Evolutionary conservation across 768 basidiomycete genomes (phyloP).

Genomic region (Tulasnella sp.): DNA sequence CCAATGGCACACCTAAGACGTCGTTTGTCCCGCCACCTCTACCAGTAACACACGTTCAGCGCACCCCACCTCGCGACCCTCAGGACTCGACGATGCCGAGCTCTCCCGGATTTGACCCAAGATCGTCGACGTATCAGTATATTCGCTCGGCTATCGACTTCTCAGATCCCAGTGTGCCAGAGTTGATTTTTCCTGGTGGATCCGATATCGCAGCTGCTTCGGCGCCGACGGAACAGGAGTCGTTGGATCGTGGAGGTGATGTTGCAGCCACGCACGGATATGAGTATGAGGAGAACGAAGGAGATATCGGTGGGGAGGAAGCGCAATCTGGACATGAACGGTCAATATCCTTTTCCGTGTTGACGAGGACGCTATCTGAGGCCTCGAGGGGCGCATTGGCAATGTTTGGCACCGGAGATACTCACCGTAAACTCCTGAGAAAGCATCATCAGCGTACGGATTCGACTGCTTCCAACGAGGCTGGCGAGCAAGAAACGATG

Average conservation of each 20-base stretch:
- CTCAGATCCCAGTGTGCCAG: neutral
- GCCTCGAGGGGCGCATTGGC: conserved; percentile 10
- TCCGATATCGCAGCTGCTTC: neutral
- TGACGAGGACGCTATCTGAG: neutral
- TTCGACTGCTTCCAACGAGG: neutral
- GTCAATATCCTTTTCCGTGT: neutral
- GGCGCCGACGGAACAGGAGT: neutral
- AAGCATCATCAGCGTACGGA: neutral
- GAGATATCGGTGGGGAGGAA: neutral
- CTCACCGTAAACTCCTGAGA: neutral
- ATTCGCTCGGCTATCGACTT: conserved; percentile 28
- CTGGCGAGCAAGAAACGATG: neutral
- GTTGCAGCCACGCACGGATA: neutral
- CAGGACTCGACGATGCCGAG: neutral
- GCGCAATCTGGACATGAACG: neutral
- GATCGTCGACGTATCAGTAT: conserved; percentile 27
- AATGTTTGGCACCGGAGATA: neutral
- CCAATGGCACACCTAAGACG: neutral
- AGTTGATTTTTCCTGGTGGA: conserved; percentile 17
- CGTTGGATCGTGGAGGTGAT: neutral
- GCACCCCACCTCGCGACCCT: neutral
- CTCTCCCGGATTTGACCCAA: conserved; percentile 13
- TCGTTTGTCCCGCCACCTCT: conserved; percentile 16
- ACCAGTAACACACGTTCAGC: neutral
- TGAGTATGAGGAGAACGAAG: neutral